Base-by-base conservation (phyloP, 164 flowering plant genomes). In the Houttuynia cordata region DNA sequence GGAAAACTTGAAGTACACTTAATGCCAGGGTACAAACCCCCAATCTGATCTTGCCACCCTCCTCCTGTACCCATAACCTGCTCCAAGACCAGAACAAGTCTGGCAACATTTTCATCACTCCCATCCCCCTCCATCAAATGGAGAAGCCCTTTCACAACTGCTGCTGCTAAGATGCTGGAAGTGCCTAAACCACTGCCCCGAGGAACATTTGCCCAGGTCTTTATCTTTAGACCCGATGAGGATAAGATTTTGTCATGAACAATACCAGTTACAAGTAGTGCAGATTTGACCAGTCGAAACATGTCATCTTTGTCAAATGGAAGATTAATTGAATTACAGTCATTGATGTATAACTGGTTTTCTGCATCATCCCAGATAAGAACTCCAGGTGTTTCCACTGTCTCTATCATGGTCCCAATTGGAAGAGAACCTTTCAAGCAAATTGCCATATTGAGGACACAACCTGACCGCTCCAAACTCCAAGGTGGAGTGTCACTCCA, bases 401-500 rank as follows among this genome's bases (percentile, higher is more conserved):
- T 94, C 73, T 88, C 89, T 58, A 94, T 73, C 34, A 63, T 62
- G 7, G 97, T 77, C 42, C 99, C 97, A 73, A 94, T 72, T 19
- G 97, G 99, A 73, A 83, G 90, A 65, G 80, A 78, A 68, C 82
- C 90, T 70, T 78, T 86, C 66, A 94, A 68, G 68, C 73, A 75
- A 65, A 94, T 81, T 62, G 96, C 91, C 97, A 91, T 87, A 71
- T 94, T 94, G 51, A 91, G 76, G 58, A 94, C 99, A 69, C 84
- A 81, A 61, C 99, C 99, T 56, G 90, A 79, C 66, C 99, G 96
- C 79, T 94, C 99, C 78, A 94, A 80, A 75, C 99, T 91, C 97
- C 99, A 94, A 51, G 99, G 99, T 62, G 99, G 99, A 57, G 99
- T 94, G 72, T 94, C 99, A 66, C 99, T 91, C 99, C 99, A 94